phyloP scores from a whole-genome alignment of 2,329 filamentous ascomycete genomes.

The Diaporthe australafricana region DNA sequence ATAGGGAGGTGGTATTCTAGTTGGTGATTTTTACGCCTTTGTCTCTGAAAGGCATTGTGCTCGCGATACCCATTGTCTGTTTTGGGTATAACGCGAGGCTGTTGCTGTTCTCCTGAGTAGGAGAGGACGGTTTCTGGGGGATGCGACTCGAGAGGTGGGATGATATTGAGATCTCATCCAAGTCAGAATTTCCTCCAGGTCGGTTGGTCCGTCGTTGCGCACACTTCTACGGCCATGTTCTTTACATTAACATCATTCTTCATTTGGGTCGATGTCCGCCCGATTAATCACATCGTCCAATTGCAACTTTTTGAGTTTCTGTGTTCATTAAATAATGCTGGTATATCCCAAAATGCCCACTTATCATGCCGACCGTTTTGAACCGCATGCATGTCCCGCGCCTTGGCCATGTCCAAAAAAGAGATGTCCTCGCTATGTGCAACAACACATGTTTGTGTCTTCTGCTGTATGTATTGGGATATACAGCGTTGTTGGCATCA shows the following conservation, averaged over 20 bases:
- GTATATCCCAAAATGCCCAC: not conserved
- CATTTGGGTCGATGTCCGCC: not conserved
- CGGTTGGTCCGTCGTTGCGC: not conserved
- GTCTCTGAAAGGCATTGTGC: not conserved
- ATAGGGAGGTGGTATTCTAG: conserved; percentile 5
- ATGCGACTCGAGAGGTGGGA: not conserved
- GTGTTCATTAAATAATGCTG: not conserved
- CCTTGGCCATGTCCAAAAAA: conserved; percentile 5
- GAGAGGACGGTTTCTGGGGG: not conserved
- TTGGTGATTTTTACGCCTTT: not conserved
- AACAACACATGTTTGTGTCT: not conserved
- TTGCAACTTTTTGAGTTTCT: not conserved
- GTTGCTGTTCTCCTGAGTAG: not conserved
- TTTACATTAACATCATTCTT: not conserved
- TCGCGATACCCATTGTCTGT: not conserved
- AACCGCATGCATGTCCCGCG: not conserved
- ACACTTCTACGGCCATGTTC: not conserved
- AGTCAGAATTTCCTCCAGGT: not conserved
- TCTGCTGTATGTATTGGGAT: too few relatives aligned
- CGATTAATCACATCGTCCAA: not conserved
- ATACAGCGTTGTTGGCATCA: too few relatives aligned
- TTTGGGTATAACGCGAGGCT: too few relatives aligned
- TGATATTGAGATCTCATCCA: not conserved
- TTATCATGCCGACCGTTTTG: not conserved
- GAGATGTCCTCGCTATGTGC: conserved; percentile 10